A percentile compares a stretch with the other conserved stretches of the same genome.
Evolutionary conservation across 2,329 filamentous ascomycete species (phyloP).

Genomic region (Hirsutella rhossiliensis): DNA sequence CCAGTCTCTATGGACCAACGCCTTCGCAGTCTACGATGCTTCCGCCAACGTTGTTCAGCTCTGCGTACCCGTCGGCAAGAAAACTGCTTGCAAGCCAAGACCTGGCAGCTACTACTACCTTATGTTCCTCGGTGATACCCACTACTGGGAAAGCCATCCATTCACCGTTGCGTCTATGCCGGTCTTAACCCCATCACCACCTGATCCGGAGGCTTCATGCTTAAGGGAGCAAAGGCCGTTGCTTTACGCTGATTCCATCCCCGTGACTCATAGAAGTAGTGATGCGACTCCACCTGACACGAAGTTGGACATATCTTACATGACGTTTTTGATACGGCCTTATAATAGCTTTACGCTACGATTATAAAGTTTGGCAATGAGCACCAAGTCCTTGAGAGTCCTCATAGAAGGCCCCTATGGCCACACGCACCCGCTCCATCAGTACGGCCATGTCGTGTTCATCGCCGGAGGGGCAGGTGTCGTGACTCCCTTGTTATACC

Average conservation of each 20-base stretch:
- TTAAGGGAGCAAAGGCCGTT: constrained; percentile 20
- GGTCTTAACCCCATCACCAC: constrained; percentile 6
- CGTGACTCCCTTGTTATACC: constrained; percentile 27
- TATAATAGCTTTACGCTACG: constrained; percentile 31
- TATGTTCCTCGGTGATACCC: constrained; percentile 24
- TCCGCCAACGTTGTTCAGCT: constrained; percentile 30
- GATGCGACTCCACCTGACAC: neutral
- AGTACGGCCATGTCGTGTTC: constrained; percentile 27
- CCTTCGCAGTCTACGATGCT: constrained; percentile 20
- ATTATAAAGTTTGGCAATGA: constrained; percentile 18
- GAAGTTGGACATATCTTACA: neutral
- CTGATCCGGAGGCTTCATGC: neutral
- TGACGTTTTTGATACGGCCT: constrained; percentile 32
- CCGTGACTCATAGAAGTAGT: constrained; percentile 1
- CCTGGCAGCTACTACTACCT: constrained; percentile 35
- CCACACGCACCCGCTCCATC: constrained; percentile 22
- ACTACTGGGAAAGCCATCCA: constrained; percentile 37
- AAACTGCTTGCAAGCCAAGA: constrained; percentile 18
- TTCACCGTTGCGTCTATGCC: constrained; percentile 29
- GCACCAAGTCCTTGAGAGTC: constrained; percentile 15
- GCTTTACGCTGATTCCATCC: constrained; percentile 9
- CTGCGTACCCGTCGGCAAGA: constrained; percentile 19
- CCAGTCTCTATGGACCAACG: constrained; percentile 22
- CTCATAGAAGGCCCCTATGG: constrained; percentile 35
- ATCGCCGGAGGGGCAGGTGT: constrained; percentile 33